These are phyloP conservation scores for Kodamaea arcana DNA, from an alignment of 1,139 yeast species.

Conservation along the genomic window DNA sequence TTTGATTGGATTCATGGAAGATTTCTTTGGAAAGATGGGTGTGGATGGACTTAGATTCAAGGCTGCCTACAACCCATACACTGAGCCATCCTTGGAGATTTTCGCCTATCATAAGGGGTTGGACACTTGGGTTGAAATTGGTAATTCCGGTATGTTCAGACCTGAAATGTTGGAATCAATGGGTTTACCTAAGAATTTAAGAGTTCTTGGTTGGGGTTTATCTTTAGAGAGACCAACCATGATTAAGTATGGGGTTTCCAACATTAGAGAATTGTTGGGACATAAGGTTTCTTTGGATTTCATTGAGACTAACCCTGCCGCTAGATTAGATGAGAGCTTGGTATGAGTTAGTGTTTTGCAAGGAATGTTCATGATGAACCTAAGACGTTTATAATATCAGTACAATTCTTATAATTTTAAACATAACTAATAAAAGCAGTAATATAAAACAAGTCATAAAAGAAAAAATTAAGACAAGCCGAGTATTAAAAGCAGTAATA, in stretches of 20 bases:
- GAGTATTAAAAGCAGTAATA: too few relatives aligned
- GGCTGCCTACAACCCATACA: slow-evolving; percentile 98
- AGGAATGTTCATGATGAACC: too few relatives aligned
- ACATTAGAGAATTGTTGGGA: slow-evolving; percentile 91
- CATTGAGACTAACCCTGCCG: slow-evolving; percentile 95
- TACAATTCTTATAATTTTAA: too few relatives aligned
- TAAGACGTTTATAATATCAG: too few relatives aligned
- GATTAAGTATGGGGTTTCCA: slow-evolving; percentile 95
- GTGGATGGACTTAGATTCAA: slow-evolving; percentile 92
- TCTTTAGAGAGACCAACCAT: slow-evolving; percentile 97
- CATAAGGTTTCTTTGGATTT: slow-evolving; percentile 92
- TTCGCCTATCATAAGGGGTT: slow-evolving; percentile 95
- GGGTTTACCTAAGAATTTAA: slow-evolving; percentile 93
- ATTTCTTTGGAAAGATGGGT: slow-evolving; percentile 96
- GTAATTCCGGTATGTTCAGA: slow-evolving; percentile 99
- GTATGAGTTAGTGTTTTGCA: slow-evolving; percentile 18
- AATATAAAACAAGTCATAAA: too few relatives aligned
- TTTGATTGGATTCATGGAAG: slow-evolving; percentile 97
- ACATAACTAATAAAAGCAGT: too few relatives aligned
- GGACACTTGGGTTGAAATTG: slow-evolving; percentile 97
- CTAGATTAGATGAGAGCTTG: slow-evolving; percentile 73
- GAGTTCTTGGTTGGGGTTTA: slow-evolving; percentile 97
- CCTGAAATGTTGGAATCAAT: slow-evolving; percentile 98
- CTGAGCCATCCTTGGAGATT: slow-evolving; percentile 98
- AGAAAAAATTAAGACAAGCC: too few relatives aligned